phyloP scores from a whole-genome alignment of 108 stramenopile genomes.

The Fragilariopsis cylindrus region DNA sequence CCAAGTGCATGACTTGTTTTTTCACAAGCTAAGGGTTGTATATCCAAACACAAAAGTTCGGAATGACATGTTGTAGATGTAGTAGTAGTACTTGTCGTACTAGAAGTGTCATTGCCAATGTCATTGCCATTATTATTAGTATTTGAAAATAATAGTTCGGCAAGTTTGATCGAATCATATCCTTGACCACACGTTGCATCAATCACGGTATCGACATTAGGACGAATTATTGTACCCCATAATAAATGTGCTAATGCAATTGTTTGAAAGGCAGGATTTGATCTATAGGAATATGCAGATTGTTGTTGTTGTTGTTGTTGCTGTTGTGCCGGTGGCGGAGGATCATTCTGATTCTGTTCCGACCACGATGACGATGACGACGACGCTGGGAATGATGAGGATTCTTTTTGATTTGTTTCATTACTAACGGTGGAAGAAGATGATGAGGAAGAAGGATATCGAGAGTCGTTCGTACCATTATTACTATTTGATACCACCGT shows the following conservation, averaged over 20 bases:
- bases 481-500: background rate
- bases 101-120: background rate
- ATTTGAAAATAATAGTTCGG: slow-evolving; percentile 53
- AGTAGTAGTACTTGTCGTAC: background rate
- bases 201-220: slow-evolving; percentile 61
- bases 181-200: slow-evolving; percentile 88
- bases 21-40: slow-evolving; percentile 69
- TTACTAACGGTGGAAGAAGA: background rate
- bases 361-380: background rate
- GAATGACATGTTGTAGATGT: slow-evolving; percentile 12
- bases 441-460: too few species aligned
- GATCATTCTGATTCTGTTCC: background rate
- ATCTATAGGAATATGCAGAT: background rate
- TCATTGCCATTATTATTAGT: background rate
- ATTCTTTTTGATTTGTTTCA: background rate
- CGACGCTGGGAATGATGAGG: background rate
- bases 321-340: background rate
- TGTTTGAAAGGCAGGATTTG: slow-evolving; percentile 62
- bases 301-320: background rate
- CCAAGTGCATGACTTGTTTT: slow-evolving; percentile 46
- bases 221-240: slow-evolving; percentile 60
- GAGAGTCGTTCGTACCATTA: background rate
- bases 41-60: slow-evolving; percentile 71
- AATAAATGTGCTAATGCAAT: slow-evolving; percentile 76
- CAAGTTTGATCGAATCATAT: slow-evolving; percentile 59